A percentile compares a stretch with the other conserved stretches of the same genome.
Evolutionary conservation across 2,329 filamentous ascomycete genomes (phyloP).

Genomic region (Botrytis fragariae): DNA sequence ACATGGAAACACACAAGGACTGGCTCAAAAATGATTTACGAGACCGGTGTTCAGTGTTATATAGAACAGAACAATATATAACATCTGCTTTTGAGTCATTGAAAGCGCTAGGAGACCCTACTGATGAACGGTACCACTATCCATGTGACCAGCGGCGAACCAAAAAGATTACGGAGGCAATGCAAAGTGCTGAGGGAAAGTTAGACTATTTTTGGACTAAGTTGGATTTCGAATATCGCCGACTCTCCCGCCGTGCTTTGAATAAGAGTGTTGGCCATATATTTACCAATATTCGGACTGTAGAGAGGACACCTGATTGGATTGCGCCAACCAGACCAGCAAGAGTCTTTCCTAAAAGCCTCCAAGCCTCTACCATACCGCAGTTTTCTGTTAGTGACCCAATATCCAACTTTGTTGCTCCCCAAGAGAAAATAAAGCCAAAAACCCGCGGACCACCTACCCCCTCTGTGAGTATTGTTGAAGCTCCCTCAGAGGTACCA

Average conservation of each 20-base stretch:
- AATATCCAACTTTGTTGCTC: background rate
- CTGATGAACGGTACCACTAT: background rate
- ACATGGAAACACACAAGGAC: background rate
- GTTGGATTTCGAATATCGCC: background rate
- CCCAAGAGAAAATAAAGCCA: background rate
- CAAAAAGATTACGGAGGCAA: background rate
- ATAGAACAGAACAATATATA: accelerated
- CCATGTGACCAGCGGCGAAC: background rate
- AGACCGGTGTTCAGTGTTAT: too few species aligned
- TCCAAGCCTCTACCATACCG: background rate
- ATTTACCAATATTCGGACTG: background rate
- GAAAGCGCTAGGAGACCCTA: background rate
- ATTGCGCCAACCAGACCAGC: background rate
- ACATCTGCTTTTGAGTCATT: background rate
- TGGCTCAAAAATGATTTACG: background rate
- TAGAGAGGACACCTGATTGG: background rate
- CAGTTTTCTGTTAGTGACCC: background rate
- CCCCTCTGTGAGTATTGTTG: background rate
- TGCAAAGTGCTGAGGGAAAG: background rate
- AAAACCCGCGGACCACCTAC: background rate
- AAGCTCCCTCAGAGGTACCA: background rate
- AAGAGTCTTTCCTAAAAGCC: background rate
- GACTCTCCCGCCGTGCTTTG: background rate
- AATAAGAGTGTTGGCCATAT: background rate
- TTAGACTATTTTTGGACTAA: background rate